Conservation (phyloP, 2,329 filamentous ascomycete species). For the Verticillium longisporum region DNA sequence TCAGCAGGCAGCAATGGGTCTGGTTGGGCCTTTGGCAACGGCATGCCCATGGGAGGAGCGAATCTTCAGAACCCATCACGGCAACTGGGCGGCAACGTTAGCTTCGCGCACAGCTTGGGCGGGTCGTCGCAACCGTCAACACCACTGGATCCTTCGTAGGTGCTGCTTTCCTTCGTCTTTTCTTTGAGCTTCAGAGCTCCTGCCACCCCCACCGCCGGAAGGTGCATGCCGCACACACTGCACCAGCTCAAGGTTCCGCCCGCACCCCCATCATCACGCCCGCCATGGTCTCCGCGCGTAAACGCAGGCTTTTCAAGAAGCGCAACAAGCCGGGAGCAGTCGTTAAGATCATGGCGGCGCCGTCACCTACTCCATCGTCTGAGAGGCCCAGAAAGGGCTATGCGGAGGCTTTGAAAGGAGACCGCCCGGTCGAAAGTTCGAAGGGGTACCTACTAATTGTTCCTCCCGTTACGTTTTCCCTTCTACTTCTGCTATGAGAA, state of each 20-base stretch:
- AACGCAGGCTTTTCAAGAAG: conserved; percentile 7
- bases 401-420: conserved; percentile 17
- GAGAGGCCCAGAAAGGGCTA: conserved; percentile 16
- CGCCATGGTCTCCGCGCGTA: conserved; percentile 5
- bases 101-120: conserved; percentile 60
- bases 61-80: conserved; percentile 45
- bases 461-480: neutral
- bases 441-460: conserved; percentile 16
- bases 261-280: neutral
- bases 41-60: conserved; percentile 52
- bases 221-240: neutral
- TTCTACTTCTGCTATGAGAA: neutral
- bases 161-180: conserved; percentile 16
- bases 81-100: conserved; percentile 52
- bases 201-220: neutral
- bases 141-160: conserved; percentile 59
- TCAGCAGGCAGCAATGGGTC: conserved; percentile 40
- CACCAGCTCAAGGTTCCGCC: neutral
- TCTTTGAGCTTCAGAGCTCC: conserved; percentile 9
- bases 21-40: conserved; percentile 57
- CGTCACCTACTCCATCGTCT: neutral
- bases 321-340: neutral
- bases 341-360: neutral
- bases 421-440: neutral
- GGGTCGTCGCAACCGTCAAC: conserved; percentile 53